Evolutionary conservation across 371 early-diverging fungal genomes (phyloP).

Genomic region (Syncephalastrum monosporum): DNA sequence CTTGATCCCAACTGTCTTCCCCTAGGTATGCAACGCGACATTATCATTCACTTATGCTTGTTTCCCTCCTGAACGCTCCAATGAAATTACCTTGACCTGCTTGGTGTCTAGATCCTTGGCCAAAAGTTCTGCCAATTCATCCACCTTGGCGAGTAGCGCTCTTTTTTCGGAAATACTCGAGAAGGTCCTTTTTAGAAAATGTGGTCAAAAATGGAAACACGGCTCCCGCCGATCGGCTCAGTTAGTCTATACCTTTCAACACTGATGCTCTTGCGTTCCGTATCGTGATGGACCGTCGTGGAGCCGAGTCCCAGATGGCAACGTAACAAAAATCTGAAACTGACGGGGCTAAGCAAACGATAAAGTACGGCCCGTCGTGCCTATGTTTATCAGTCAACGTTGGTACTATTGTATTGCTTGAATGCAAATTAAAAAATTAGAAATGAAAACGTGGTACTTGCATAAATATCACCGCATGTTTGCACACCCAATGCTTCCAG

Average conservation of each 20-base stretch:
- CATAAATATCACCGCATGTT: slow-evolving; percentile 40
- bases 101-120: slow-evolving; percentile 31
- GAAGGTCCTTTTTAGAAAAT: slow-evolving; percentile 30
- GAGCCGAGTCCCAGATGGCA: slow-evolving; percentile 39
- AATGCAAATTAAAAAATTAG: not conserved
- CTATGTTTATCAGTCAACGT: not conserved
- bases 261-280: slow-evolving; percentile 38
- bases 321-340: slow-evolving; percentile 36
- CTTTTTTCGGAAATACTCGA: slow-evolving; percentile 24
- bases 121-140: slow-evolving; percentile 32
- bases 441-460: slow-evolving; percentile 2
- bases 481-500: slow-evolving; percentile 35
- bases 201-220: not conserved
- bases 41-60: not conserved
- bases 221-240: not conserved
- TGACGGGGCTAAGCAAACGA: slow-evolving; percentile 39
- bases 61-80: not conserved
- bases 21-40: slow-evolving; percentile 10
- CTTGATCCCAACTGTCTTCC: slow-evolving; percentile 44
- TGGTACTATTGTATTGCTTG: no score
- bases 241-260: slow-evolving; percentile 34
- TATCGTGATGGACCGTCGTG: slow-evolving; percentile 22
- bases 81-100: slow-evolving; percentile 17
- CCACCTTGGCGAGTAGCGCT: slow-evolving; percentile 29
- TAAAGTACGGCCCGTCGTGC: slow-evolving; percentile 37